Evolutionary conservation across 345 rosid genomes (phyloP), one percentile per base, ranked within the genome.

Genomic region (Syzygium grande): DNA sequence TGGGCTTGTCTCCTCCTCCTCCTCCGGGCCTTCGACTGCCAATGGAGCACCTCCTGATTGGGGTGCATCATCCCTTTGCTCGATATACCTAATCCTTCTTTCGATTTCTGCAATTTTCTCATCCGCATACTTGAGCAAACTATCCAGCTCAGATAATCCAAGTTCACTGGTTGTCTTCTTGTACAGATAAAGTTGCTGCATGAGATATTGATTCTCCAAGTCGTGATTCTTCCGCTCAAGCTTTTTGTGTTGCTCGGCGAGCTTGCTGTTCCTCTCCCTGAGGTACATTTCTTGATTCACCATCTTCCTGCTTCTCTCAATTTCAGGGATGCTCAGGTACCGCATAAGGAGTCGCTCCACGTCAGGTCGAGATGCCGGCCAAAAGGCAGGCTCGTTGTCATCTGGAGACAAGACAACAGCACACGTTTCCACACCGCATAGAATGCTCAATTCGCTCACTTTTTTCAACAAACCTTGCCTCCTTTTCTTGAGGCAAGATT

Each of bases 401-500:
- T 87, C 90, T 5, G 92, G 93, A 52, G 91, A 87, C 51, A 86
- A 94, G 61, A 93, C 88, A 25, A 93, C 68, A 3, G 65, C 87
- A 55, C 89, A 91, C 15, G 92, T 92, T 30, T 65, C 41, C 23
- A 92, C 88, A 12, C 90, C 95, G 46, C 94, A 94, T 1, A 93
- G 85, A 8, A 86, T 91, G 51, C 90, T 89, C 4, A 93, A 85
- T 52, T 94, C 95, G 13, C 89, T 87, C 85, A 93, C 94, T 87
- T 93, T 94, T 59, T 92, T 93, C 49, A 93, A 5, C 30, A 94
- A 85, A 49, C 94, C 95, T 13, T 19, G 15, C 85, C 90, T 89
- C 83, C 92, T 92, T 86, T 93, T 93, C 89, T 88, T 93, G 12
- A 93, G 91, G 88, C 94, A 90, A 23, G 92, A 92, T 91, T 86